Base-by-base conservation (phyloP, 1,284 basidiomycete genomes). In the Schizophyllum commune region DNA sequence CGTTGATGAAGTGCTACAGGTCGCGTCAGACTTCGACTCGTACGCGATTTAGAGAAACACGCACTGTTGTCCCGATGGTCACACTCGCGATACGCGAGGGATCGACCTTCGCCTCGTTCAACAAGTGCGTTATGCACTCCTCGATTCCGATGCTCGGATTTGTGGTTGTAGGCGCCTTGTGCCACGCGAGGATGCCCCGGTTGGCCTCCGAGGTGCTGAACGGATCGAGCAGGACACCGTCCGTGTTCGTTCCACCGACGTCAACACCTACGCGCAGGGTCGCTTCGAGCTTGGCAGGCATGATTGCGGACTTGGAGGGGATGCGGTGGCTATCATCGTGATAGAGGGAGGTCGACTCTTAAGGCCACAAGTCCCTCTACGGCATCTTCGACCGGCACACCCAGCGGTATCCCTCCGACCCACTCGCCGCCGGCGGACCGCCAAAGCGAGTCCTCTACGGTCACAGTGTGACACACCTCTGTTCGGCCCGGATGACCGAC, bases 1-100 rank as follows among this genome's bases (percentile, higher is more conserved):
- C 82, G 63, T 84, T 83, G 61, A 83, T 75, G 70, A 83, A 83
- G 55, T 75, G 73, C 74, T 75, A 15, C 20, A 52, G 47, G 9
- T 3, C 32, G 20, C 21, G 5, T 52, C 8, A 51, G 20, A 57
- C 21, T 39, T 20, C 15, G 11, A 56, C 21, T 33, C 22, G 32
- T 52, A 34, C 60, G 27, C 60, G 0, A 15, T 51, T 1, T 17
- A 1, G 7, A 32, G 53, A 6, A 59, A 20, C 21, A 63, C 72
- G 5, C 58, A 75, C 73, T 1, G 74, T 75, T 0, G 75, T 76
- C 3, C 75, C 74, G 59, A 75, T 71, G 51, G 75, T 65, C 21
- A 75, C 65, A 2, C 73, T 73, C 56, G 73, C 71, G 47, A 75
- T 61, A 5, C 65, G 62, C n/a, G 61, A 21, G 9, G 63, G 60